These are phyloP conservation scores for Podospora anserina DNA, from an alignment of 495 filamentous ascomycete genomes.

Conservation along the genomic window DNA sequence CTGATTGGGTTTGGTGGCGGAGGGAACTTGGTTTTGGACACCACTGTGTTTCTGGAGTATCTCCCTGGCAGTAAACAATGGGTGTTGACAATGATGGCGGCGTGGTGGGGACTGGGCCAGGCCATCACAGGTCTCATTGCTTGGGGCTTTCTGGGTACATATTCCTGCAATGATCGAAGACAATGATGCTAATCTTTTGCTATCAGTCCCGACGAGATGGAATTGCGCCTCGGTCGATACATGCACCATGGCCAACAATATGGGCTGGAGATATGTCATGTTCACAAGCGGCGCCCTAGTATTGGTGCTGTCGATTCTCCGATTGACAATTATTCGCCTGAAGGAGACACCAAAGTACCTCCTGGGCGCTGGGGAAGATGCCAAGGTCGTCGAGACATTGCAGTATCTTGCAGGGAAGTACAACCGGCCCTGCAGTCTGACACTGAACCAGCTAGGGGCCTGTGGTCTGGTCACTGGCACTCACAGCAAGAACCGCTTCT, in stretches of 20 bases:
- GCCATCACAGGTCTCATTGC: constrained; percentile 69
- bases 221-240: constrained; percentile 56
- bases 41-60: constrained; percentile 76
- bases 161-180: background rate
- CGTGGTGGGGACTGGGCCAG: constrained; percentile 77
- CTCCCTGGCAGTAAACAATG: constrained; percentile 73
- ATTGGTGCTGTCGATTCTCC: constrained; percentile 60
- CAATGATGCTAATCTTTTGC: background rate
- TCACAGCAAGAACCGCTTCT: constrained; percentile 44
- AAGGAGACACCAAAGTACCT: constrained; percentile 73
- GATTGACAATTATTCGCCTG: constrained; percentile 65
- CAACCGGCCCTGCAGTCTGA: constrained; percentile 60
- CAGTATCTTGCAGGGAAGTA: constrained; percentile 61
- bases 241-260: constrained; percentile 63
- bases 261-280: constrained; percentile 81
- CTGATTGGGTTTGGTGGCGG: constrained; percentile 71
- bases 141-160: constrained; percentile 68
- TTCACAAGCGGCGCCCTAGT: constrained; percentile 63
- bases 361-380: constrained; percentile 60
- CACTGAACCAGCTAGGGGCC: constrained; percentile 56
- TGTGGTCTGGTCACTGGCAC: constrained; percentile 44
- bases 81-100: constrained; percentile 68
- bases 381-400: constrained; percentile 57
- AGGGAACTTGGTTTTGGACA: constrained; percentile 68
- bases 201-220: constrained; percentile 40